These are phyloP conservation scores for Lichtheimia ramosa DNA, from an alignment of 371 early-diverging fungal genomes.

Conservation along the genomic window DNA sequence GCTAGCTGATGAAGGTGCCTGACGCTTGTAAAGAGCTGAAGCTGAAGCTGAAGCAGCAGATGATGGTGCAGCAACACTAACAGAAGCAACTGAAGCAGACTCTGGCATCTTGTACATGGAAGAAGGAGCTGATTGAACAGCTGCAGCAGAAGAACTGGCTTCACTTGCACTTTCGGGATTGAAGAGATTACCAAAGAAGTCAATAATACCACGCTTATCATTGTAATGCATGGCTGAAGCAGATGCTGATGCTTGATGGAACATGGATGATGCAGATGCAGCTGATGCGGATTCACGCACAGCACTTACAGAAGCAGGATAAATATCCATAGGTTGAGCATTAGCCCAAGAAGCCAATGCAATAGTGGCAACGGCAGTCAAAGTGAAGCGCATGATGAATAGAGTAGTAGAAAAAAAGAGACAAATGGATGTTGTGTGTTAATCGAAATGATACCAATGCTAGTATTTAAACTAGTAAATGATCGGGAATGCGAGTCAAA, in stretches of 20 bases:
- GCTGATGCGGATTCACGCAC: conserved; percentile 10
- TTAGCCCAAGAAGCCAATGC: conserved; percentile 2
- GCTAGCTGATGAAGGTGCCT: neutral
- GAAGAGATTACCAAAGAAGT: conserved; percentile 8
- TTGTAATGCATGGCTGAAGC: conserved; percentile 7
- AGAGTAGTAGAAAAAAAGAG: neutral
- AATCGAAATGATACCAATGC: no score
- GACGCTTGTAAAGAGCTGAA: neutral
- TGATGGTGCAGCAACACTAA: neutral
- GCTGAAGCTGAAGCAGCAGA: neutral
- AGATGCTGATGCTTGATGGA: conserved; percentile 2
- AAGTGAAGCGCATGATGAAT: conserved; percentile 13
- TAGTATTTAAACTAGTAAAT: no score
- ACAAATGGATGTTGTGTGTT: no score
- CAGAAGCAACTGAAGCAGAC: conserved; percentile 5
- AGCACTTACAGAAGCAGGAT: conserved; percentile 3
- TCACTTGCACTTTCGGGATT: neutral
- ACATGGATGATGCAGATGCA: conserved; percentile 4
- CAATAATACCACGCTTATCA: conserved; percentile 8
- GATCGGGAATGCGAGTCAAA: no score
- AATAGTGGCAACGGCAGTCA: conserved; percentile 13
- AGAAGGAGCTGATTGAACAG: neutral
- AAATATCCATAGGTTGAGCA: neutral
- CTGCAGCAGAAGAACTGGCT: neutral
- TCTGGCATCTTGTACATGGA: conserved; percentile 5